Evolutionary conservation across 2,329 filamentous ascomycete species (phyloP), one percentile per base, ranked within the genome.

Genomic region (Sclerotinia borealis): DNA sequence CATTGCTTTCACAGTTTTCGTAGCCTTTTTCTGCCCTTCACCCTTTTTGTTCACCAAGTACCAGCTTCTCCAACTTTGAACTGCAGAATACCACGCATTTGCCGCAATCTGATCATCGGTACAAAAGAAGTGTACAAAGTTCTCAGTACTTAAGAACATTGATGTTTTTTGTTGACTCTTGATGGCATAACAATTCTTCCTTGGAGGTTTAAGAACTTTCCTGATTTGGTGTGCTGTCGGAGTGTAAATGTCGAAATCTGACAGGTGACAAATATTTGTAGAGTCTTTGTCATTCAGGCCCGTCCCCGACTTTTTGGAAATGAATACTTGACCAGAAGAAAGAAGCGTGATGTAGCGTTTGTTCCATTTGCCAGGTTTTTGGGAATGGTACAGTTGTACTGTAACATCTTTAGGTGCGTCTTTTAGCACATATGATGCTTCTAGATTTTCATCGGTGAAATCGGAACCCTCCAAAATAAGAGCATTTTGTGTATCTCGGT

Each of bases 71-170:
- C 93, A 97, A 45, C 78, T 78, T 66, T 96, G 92, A 1, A 96
- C 81, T 29, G 83, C 81, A 19, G 83, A 79, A 71, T 89, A 87
- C 77, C 93, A 96, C 17, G 79, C 77, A n/a, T 83, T 81, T 0
- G 90, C 91, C 1, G 86, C 76, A 1, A 78, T 74, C 6, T 82
- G 78, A 70, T 97, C 91, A 50, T 91, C 91, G 1, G 89, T 91
- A 64, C 86, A 88, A 77, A 98, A 96, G 76, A 93, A 96, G 73
- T 98, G 93, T 3, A 96, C 90, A 72, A 92, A 98, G 69, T 93
- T 93, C 59, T 90, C 87, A 3, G 88, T 90, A 61, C 88, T 88
- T 61, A 92, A 78, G 72, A 97, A 97, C 71, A 96, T 87, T 64
- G 85, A 86, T 0, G 89, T 89, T 76, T 93, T 96, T 73, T 96